Evolutionary conservation across 148 eudicot species (phyloP).

Genomic region (Fagopyrum tataricum): DNA sequence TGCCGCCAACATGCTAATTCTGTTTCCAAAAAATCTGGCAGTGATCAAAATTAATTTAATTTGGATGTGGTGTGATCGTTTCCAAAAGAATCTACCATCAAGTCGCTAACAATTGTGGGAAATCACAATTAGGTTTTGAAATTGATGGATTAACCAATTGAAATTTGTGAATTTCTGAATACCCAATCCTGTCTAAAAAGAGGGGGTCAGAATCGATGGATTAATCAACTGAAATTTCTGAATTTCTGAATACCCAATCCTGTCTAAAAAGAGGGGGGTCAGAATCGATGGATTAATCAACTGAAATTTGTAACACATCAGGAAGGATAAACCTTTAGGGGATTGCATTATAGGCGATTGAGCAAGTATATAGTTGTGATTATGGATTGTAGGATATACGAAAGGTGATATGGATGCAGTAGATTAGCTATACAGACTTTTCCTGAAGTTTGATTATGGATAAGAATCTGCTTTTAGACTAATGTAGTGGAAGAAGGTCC

Average conservation of each 20-base stretch:
- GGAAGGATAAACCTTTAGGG: too few relatives aligned
- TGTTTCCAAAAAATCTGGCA: neutral
- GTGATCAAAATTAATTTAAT: too few relatives aligned
- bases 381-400: too few relatives aligned
- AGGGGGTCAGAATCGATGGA: too few relatives aligned
- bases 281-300: neutral
- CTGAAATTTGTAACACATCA: neutral
- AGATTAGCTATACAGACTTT: neutral
- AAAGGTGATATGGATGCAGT: neutral
- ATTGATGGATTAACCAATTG: neutral
- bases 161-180: neutral
- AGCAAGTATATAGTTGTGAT: too few relatives aligned
- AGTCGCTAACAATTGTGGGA: neutral
- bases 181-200: too few relatives aligned
- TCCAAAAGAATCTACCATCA: neutral
- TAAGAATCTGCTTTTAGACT: neutral
- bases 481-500: neutral
- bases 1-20: neutral
- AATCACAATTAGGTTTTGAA: neutral
- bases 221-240: neutral
- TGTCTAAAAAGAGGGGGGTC: too few relatives aligned
- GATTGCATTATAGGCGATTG: too few relatives aligned
- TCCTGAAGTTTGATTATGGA: neutral
- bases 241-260: neutral
- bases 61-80: neutral